A percentile compares a stretch with the other conserved stretches of the same genome.
phyloP scores from a whole-genome alignment of 495 filamentous ascomycete genomes.

The Aspergillus carlsbadensis region DNA sequence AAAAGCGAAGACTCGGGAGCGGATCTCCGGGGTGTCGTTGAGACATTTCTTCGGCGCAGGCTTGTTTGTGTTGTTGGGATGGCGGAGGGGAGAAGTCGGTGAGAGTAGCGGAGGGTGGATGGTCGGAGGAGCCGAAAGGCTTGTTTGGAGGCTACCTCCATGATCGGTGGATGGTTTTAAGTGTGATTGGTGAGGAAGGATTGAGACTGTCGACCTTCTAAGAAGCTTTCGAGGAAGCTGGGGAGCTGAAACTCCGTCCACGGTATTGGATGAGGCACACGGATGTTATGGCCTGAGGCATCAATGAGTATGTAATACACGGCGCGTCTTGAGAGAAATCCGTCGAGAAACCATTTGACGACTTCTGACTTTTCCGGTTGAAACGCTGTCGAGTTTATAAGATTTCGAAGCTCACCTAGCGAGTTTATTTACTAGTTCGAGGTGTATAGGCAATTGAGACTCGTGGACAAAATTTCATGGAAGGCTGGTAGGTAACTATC shows the following conservation, averaged over 20 bases:
- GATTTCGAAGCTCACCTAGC: too few species aligned
- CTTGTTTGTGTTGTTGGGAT: constrained; percentile 19
- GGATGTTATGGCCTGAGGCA: constrained; percentile 29
- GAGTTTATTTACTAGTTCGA: too few species aligned
- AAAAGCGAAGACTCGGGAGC: constrained; percentile 39
- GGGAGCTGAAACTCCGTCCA: too few species aligned
- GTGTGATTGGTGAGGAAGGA: background rate
- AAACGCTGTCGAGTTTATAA: too few species aligned
- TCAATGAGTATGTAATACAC: constrained; percentile 1
- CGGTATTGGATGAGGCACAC: too few species aligned
- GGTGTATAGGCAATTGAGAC: too few species aligned
- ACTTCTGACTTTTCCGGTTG: background rate
- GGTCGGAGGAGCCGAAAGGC: constrained; percentile 37
- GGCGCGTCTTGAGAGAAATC: background rate
- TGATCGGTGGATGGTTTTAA: constrained; percentile 19
- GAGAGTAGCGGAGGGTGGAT: constrained; percentile 11
- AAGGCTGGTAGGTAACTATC: too few species aligned
- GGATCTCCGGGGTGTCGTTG: constrained; percentile 28
- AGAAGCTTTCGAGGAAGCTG: constrained; percentile 13
- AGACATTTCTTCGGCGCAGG: constrained; percentile 34
- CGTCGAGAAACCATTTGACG: background rate
- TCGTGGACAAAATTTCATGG: too few species aligned
- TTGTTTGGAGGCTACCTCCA: constrained; percentile 43
- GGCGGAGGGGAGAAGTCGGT: constrained; percentile 11
- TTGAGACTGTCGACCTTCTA: background rate